Evolutionary conservation across 2,329 filamentous ascomycete species (phyloP), one percentile per base, ranked within the genome.

Genomic region (Truncatella angustata): DNA sequence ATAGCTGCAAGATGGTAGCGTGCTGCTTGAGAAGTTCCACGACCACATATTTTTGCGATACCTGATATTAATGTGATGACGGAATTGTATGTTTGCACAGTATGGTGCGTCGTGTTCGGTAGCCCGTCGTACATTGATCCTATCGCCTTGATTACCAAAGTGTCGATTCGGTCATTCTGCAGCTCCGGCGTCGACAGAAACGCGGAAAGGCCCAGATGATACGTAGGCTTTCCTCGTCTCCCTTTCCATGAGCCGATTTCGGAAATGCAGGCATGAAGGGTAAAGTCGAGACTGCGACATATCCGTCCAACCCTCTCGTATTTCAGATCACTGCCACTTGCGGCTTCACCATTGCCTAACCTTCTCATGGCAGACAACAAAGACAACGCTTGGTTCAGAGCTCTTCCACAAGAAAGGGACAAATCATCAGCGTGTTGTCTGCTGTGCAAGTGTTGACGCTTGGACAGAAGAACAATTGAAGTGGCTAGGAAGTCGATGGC

Each of bases 341-440:
- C 34, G 14, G 60, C 51, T 39, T 62, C 60, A 18, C 56, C 58
- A 49, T 66, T 62, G 51, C 60, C 60, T 26, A 66, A 52, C 2
- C 55, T 54, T 30, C 58, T 58, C 63, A 68, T 66, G 20, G 64
- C 58, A 10, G 69, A 62, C 9, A 79, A 60, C 12, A 70, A 72
- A 28, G 72, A 70, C 24, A 79, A 56, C 12, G 71, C 60, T 43
- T 73, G 74, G 32, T 70, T 64, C 14, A 78, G 65, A 4, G 71
- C 73, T n/a, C 70, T 70, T 10, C 67, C 66, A 35, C 51, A 61
- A 2, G 62, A 58, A 20, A n/a, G n/a, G n/a, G n/a, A n/a, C n/a
- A n/a, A n/a, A n/a, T n/a, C n/a, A n/a, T n/a, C n/a, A n/a, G n/a
- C n/a, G n/a, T n/a, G n/a, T n/a, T 37, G 9, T 18, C 52, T 49